Percentiles rank a stretch among this genome's conserved stretches.
Conservation (phyloP, 345 rosid species). For the Citrus inodora region DNA sequence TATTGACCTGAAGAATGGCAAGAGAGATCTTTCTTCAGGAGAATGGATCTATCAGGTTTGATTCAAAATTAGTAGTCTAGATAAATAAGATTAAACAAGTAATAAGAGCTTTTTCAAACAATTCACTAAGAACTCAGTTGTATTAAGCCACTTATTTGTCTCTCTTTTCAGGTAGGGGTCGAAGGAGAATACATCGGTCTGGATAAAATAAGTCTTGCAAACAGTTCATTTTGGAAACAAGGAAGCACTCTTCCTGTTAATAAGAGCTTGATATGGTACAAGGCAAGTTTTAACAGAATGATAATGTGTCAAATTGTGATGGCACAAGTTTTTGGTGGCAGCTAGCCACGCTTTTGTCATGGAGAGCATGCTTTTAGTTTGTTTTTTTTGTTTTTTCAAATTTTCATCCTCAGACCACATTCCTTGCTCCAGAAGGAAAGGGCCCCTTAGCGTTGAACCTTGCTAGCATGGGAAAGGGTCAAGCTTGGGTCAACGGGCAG, state of each 20-base stretch:
- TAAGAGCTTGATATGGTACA: conserved; percentile 61
- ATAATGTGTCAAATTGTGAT: not conserved
- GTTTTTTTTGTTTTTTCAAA: not conserved
- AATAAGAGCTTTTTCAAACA: not conserved
- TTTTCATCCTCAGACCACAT: conserved; percentile 25
- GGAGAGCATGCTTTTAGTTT: not conserved
- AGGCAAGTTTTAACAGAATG: conserved; percentile 24
- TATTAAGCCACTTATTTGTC: not conserved
- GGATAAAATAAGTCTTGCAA: conserved; percentile 32
- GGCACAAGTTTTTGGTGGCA: not conserved
- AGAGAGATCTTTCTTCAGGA: conserved; percentile 31
- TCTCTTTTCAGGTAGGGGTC: conserved; percentile 47
- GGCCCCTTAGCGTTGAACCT: conserved; percentile 56
- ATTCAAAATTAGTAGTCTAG: not conserved
- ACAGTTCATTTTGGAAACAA: conserved; percentile 50
- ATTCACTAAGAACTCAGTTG: not conserved
- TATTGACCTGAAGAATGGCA: conserved; percentile 23
- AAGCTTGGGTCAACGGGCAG: conserved; percentile 66
- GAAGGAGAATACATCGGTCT: conserved; percentile 59
- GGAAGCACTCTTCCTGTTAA: conserved; percentile 39
- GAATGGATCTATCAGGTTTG: conserved; percentile 62
- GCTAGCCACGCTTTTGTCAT: not conserved
- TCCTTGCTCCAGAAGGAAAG: conserved; percentile 42
- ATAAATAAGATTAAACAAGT: not conserved
- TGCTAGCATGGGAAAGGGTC: conserved; percentile 65